Base-by-base conservation (phyloP, 805 yeast genomes). In the Metschnikowia chrysomelidarum region DNA sequence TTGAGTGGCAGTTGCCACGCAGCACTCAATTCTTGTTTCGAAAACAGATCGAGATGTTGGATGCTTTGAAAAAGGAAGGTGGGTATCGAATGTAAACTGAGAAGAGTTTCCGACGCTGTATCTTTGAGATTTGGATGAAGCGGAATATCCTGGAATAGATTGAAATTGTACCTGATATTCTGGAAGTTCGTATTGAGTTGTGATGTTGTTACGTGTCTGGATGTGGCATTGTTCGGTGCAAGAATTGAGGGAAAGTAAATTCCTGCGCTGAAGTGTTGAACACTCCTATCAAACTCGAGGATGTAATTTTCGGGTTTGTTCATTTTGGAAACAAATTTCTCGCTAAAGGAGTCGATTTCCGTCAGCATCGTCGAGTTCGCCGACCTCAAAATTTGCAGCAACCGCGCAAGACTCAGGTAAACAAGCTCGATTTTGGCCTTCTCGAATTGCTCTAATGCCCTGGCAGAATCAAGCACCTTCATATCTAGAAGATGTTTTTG, bases 131-230 rank as follows among this genome's bases (percentile, higher is more conserved):
- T 35, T 4, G 59, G 40, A 25, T 68, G 73, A 15, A 68, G 50
- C 6, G 70, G 64, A 16, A 67, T 53, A 39, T 68, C 73, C 39
- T 62, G 63, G 44, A 44, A 67, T 11, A 68, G 46, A 40, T 68
- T 64, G 44, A 67, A 68, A 34, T 59, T 58, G 20, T 51, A 47
- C 36, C 54, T 61, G 34, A 68, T 50, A 40, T 65, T 66, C 35
- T 68, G 73, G 34, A 56, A 62, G 27, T 54, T 57, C 26, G 57
- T 62, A 35, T 56, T 57, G 12, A 56, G 41, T 28, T 56, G 64
- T 19, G 51, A 44, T 3, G 60, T 47, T 34, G 51, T 51, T 25
- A 43, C 41, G 19, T 50, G 56, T 18, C 46, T 45, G 13, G 47
- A 51, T 13, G 43, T 26, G 27, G 56, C 39, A 16, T 47, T 48